phyloP scores from a whole-genome alignment of 108 stramenopile genomes.

The Mediolabrus comicus region DNA sequence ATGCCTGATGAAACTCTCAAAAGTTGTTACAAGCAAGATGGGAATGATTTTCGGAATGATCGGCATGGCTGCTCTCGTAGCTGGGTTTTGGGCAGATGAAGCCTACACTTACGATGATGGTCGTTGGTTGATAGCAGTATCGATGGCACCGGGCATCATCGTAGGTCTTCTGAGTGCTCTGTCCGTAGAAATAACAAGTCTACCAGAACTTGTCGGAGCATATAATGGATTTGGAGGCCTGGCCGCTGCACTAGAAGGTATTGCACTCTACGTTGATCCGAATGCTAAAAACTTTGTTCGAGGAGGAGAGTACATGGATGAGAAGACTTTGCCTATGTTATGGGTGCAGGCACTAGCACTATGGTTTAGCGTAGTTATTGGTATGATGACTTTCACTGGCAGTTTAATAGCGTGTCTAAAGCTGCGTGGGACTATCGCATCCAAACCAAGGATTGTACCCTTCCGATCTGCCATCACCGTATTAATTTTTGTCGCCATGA shows the following conservation, averaged over 20 bases:
- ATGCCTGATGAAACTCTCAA: slow-evolving; percentile 55
- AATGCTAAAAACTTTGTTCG: slow-evolving; percentile 40
- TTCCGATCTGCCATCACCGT: slow-evolving; percentile 61
- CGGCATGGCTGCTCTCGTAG: slow-evolving; percentile 51
- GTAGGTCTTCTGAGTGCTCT: slow-evolving; percentile 44
- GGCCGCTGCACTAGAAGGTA: slow-evolving; percentile 54
- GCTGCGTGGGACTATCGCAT: slow-evolving; percentile 63
- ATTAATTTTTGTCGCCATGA: slow-evolving; percentile 49
- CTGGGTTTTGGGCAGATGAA: slow-evolving; percentile 52
- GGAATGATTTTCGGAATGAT: slow-evolving; percentile 58
- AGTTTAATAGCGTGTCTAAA: slow-evolving; percentile 81
- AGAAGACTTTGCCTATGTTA: slow-evolving; percentile 48
- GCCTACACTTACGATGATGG: slow-evolving; percentile 57
- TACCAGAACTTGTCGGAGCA: slow-evolving; percentile 62
- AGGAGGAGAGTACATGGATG: slow-evolving; percentile 25
- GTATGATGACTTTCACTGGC: slow-evolving; percentile 88
- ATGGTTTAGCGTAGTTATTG: slow-evolving; percentile 59
- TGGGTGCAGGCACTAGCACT: slow-evolving; percentile 67
- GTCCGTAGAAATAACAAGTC: slow-evolving; percentile 48
- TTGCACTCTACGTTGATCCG: slow-evolving; percentile 57
- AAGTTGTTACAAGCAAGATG: slow-evolving; percentile 58
- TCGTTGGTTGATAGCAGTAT: slow-evolving; percentile 52
- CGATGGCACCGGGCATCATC: slow-evolving; percentile 53
- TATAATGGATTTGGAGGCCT: slow-evolving; percentile 63
- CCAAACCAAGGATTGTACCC: slow-evolving; percentile 56